Percentiles rank a stretch among this genome's conserved stretches.
These are phyloP conservation scores for Pogostemon cablin DNA, from an alignment of 257 asterid species.

Conservation along the genomic window DNA sequence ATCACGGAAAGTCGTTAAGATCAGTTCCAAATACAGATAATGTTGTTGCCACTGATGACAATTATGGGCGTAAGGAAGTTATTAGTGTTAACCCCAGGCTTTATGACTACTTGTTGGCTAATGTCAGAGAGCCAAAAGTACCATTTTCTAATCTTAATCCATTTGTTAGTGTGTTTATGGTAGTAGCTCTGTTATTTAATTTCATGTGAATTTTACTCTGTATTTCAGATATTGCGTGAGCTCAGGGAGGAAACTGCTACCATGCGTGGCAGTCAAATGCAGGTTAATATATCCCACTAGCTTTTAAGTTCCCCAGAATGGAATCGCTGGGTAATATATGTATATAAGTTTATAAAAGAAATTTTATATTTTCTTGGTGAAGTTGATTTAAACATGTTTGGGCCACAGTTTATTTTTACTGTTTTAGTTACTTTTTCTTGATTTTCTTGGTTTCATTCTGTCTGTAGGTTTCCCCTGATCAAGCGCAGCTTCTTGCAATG, in stretches of 20 bases:
- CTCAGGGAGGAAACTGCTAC: conserved; percentile 93
- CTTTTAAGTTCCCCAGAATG: not conserved
- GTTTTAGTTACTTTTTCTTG: conserved; percentile 19
- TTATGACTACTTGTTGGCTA: conserved; percentile 72
- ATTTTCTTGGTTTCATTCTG: conserved; percentile 19
- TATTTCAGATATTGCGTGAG: conserved; percentile 67
- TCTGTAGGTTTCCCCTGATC: conserved; percentile 87
- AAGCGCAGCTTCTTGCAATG: conserved; percentile 95
- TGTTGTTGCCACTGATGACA: conserved; percentile 52
- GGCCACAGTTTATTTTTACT: not conserved
- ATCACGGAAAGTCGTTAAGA: conserved; percentile 35
- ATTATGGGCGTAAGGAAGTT: conserved; percentile 73
- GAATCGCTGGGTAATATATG: not conserved
- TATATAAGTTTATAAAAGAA: not conserved
- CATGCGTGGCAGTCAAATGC: conserved; percentile 92
- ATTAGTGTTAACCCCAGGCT: conserved; percentile 72
- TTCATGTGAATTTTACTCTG: conserved; percentile 15
- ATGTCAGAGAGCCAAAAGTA: conserved; percentile 90
- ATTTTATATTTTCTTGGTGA: conserved; percentile 12
- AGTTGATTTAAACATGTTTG: conserved; percentile 6
- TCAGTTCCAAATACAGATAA: conserved; percentile 47
- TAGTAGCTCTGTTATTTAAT: conserved; percentile 15
- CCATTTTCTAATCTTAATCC: not conserved
- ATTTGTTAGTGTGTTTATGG: conserved; percentile 1
- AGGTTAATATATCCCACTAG: conserved; percentile 43